phyloP scores from a whole-genome alignment of 164 flowering plant species.

The Vitis rotundifolia region DNA sequence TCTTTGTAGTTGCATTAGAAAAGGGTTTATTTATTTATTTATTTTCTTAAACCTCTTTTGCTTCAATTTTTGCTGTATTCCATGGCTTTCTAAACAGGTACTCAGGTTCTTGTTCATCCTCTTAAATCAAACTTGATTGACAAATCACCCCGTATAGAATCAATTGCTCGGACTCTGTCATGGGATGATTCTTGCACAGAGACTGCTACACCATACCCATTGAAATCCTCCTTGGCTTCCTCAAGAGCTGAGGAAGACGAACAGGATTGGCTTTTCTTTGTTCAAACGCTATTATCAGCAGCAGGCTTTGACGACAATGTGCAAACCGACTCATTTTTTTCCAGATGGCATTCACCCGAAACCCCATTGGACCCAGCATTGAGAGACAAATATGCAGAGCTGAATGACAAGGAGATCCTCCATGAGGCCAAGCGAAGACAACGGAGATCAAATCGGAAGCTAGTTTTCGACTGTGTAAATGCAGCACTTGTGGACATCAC shows the following conservation, averaged over 20 bases:
- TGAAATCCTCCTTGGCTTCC: slow-evolving; percentile 22
- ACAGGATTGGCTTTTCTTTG: slow-evolving; percentile 48
- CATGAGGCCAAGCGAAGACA: slow-evolving; percentile 67
- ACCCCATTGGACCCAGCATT: slow-evolving; percentile 75
- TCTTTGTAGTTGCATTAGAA: background rate
- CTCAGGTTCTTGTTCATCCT: slow-evolving; percentile 12
- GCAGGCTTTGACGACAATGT: slow-evolving; percentile 47
- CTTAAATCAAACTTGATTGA: slow-evolving; percentile 56
- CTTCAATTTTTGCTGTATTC: background rate
- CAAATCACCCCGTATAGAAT: slow-evolving; percentile 81
- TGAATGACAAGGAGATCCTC: slow-evolving; percentile 34
- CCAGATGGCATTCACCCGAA: slow-evolving; percentile 71
- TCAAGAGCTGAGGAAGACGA: slow-evolving; percentile 46
- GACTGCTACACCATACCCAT: slow-evolving; percentile 30
- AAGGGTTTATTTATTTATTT: background rate
- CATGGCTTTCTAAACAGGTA: slow-evolving; percentile 34
- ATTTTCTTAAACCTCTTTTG: background rate
- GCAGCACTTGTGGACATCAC: slow-evolving; percentile 60
- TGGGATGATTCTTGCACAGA: slow-evolving; percentile 61
- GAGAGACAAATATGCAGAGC: slow-evolving; percentile 51
- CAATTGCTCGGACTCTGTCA: slow-evolving; percentile 74
- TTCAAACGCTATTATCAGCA: slow-evolving; percentile 54
- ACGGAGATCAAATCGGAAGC: slow-evolving; percentile 61
- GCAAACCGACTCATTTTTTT: slow-evolving; percentile 26
- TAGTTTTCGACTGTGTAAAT: slow-evolving; percentile 80